phyloP scores from a whole-genome alignment of 108 stramenopile genomes.

The Schizochytrium sp. region DNA sequence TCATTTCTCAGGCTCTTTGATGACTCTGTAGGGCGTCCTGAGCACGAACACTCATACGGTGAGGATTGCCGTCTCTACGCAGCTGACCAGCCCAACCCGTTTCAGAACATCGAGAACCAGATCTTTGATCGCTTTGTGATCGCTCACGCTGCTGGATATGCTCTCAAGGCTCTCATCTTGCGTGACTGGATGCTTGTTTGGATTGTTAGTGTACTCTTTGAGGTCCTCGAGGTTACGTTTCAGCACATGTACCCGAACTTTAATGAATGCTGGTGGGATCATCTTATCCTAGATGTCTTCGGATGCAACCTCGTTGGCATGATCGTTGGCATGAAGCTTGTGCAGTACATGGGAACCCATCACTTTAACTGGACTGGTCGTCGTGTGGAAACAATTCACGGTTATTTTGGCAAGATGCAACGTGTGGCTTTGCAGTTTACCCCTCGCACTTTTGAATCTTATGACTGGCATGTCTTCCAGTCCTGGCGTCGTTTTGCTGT shows the following conservation, averaged over 20 bases:
- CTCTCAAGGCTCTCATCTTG: conserved; percentile 59
- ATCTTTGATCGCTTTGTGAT: conserved; percentile 59
- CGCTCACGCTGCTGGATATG: conserved; percentile 58
- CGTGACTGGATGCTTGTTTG: conserved; percentile 60
- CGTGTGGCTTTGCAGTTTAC: conserved; percentile 52
- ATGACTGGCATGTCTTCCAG: conserved; percentile 52
- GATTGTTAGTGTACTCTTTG: conserved; percentile 36
- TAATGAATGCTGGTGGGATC: conserved; percentile 65
- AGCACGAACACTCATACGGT: conserved; percentile 44
- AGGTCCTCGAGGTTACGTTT: conserved; percentile 62
- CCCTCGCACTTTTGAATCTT: conserved; percentile 11
- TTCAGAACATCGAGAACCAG: conserved; percentile 30
- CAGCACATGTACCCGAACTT: conserved; percentile 64
- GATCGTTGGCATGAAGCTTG: conserved; percentile 38
- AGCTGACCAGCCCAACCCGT: conserved; percentile 5
- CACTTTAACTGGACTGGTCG: conserved; percentile 52
- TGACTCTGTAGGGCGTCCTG: background rate
- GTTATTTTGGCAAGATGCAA: conserved; percentile 44
- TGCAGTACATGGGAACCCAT: conserved; percentile 40
- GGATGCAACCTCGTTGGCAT: conserved; percentile 60
- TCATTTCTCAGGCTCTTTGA: conserved; percentile 52
- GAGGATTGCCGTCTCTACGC: conserved; percentile 63
- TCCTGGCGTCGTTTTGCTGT: conserved; percentile 32
- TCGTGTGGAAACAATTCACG: background rate
- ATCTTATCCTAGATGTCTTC: conserved; percentile 54